Base-by-base conservation (phyloP, 495 filamentous ascomycete genomes). In the Lophiotrema nucula region DNA sequence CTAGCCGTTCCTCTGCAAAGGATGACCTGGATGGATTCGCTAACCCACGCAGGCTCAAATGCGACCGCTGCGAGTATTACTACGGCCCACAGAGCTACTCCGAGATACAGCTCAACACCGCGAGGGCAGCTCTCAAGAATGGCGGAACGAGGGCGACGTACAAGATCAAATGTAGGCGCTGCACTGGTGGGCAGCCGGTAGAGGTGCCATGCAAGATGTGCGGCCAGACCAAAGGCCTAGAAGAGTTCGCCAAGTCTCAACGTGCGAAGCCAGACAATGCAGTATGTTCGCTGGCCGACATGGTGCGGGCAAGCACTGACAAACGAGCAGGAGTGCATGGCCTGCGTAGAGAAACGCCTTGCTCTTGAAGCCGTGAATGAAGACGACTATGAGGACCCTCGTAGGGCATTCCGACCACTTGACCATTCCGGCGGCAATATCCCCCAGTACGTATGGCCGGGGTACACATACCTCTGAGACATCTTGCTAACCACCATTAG, bases 161-260 rank as follows among this genome's bases (percentile, higher is more conserved):
- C 39, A 56, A 42, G 11, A 64, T 70, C 33, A 69, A 69, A 4
- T 75, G 73, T 54, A 61, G 53, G 24, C 23, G 22, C 8, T 75
- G 73, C 46, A 67, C 69, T 35, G 69, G 73, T 15, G 39, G 33
- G 10, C 73, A 72, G 57, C 57, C 65, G 1, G 47, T 53, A 15
- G 69, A 76, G 55, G 56, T 76, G 28, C 53, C 51, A 18, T 76
- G 73, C 61, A 61, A 19, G 21, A 64, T 66, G 42, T 90, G 87
- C 58, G 65, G 67, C 15, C 43, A 70, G 26, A 64, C 62, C 23
- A 82, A 82, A 61, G 58, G 63, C 0, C 47, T 81, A 1, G 72
- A 80, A 0, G 67, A 72, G 0, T 90, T 88, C 66, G 79, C 79
- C 39, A 85, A 83, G 58, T 70, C 56, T 22, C 81, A 86, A 56